Percentiles rank a stretch among this genome's conserved stretches.
Evolutionary conservation across 306 rosid genomes (phyloP).

Genomic region (Cucurbita pepo): DNA sequence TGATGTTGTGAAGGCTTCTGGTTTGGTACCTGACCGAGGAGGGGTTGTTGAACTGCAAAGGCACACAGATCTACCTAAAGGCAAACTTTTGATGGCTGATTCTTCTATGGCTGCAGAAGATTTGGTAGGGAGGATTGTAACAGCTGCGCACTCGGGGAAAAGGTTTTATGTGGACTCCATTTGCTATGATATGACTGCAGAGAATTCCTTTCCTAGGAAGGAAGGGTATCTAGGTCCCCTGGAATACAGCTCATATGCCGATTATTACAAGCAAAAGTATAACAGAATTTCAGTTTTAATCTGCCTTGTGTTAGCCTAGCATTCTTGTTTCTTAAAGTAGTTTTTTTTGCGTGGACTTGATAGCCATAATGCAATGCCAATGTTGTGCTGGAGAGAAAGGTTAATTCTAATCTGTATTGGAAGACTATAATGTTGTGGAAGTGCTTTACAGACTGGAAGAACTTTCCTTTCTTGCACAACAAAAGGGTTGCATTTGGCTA

Average conservation of each 20-base stretch:
- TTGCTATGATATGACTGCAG: slow-evolving; percentile 80
- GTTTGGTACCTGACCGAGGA: slow-evolving; percentile 69
- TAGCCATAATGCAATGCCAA: slow-evolving; percentile 32
- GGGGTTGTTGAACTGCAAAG: slow-evolving; percentile 30
- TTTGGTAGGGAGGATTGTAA: slow-evolving; percentile 74
- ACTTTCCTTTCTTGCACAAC: slow-evolving; percentile 54
- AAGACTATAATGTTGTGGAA: slow-evolving; percentile 18
- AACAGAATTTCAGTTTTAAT: slow-evolving; percentile 6
- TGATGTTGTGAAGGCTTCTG: slow-evolving; percentile 94
- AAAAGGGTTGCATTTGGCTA: slow-evolving; percentile 53
- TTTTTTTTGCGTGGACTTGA: slow-evolving; percentile 10
- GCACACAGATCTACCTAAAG: slow-evolving; percentile 23
- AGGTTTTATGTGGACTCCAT: slow-evolving; percentile 95
- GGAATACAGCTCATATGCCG: slow-evolving; percentile 97
- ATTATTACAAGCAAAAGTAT: slow-evolving; percentile 96
- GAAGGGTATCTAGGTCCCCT: slow-evolving; percentile 98
- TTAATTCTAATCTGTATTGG: slow-evolving; percentile 51
- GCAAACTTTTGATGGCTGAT: slow-evolving; percentile 83
- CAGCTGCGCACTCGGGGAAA: slow-evolving; percentile 99
- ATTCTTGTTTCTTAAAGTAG: background rate
- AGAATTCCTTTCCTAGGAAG: slow-evolving; percentile 88
- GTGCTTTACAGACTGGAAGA: slow-evolving; percentile 40
- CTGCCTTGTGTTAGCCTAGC: slow-evolving; percentile 8
- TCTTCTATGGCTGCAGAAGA: slow-evolving; percentile 51
- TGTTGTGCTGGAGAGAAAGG: slow-evolving; percentile 49